Conservation (phyloP, 2,329 filamentous ascomycete species). For the Akanthomyces muscarius region DNA sequence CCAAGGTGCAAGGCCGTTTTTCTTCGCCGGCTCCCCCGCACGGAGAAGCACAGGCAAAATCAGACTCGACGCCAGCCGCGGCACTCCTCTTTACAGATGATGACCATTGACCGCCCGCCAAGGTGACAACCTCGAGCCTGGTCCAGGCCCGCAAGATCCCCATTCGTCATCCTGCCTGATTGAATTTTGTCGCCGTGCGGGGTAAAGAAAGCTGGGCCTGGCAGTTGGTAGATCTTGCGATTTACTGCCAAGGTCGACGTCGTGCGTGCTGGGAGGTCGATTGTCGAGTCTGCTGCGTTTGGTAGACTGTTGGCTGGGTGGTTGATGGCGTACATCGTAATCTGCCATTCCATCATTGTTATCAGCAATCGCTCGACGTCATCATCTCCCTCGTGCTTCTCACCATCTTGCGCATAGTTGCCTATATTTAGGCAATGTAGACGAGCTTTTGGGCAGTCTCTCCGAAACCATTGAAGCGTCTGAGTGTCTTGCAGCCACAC, state of each 20-base stretch:
- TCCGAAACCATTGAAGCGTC: not conserved
- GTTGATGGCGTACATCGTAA: not conserved
- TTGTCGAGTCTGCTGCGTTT: not conserved
- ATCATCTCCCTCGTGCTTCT: no score
- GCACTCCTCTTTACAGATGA: not conserved
- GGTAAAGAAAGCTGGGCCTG: not conserved
- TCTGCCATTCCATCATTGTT: not conserved
- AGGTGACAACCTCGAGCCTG: not conserved
- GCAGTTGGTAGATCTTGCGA: constrained; percentile 3
- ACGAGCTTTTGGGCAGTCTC: not conserved
- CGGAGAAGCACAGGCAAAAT: not conserved
- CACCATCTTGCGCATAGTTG: no score
- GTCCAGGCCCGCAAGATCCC: not conserved
- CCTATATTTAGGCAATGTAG: no score
- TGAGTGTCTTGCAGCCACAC: not conserved
- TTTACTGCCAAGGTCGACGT: not conserved
- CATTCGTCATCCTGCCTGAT: not conserved
- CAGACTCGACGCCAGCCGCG: constrained; percentile 12
- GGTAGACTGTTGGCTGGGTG: no score
- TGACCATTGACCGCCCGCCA: not conserved
- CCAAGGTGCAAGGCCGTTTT: not conserved
- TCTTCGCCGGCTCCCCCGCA: not conserved
- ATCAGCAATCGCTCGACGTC: not conserved
- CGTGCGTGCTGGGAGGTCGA: not conserved
- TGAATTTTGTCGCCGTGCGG: not conserved